phyloP scores from a whole-genome alignment of 805 yeast genomes.

The Metschnikowia proteae region DNA sequence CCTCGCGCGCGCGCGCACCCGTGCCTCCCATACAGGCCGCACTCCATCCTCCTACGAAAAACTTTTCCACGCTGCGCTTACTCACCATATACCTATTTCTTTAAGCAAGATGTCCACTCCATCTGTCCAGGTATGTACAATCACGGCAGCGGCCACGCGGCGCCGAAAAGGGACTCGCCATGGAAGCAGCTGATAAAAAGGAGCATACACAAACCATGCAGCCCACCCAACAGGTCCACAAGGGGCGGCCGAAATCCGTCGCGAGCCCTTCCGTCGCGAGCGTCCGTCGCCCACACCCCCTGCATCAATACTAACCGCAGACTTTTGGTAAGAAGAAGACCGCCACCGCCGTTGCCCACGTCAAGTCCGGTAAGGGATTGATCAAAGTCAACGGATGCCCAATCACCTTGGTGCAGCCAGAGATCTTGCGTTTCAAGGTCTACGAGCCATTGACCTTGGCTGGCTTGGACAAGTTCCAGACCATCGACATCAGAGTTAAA shows the following conservation, averaged over 20 bases:
- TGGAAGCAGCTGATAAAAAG: no score
- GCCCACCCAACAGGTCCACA: no score
- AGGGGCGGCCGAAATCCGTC: no score
- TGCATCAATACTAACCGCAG: conserved; percentile 39
- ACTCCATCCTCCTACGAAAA: conserved; percentile 9
- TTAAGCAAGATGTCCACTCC: conserved; percentile 62
- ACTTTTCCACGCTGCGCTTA: conserved; percentile 18
- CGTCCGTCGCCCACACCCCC: no score
- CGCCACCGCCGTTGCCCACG: conserved; percentile 99
- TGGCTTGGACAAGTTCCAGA: conserved; percentile 98
- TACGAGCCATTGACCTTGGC: conserved; percentile 98
- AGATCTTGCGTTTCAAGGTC: conserved; percentile 98
- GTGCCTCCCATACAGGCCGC: conserved; percentile 9
- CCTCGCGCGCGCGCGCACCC: conserved; percentile 2
- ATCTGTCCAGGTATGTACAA: conserved; percentile 80
- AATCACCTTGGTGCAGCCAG: conserved; percentile 98
- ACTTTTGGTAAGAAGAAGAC: conserved; percentile 99
- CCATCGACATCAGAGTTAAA: conserved; percentile 97
- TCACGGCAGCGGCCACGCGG: background rate
- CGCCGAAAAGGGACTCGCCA: background rate
- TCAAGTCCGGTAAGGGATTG: conserved; percentile 98
- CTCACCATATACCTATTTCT: conserved; percentile 39
- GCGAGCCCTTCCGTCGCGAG: no score
- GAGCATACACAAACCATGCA: no score
- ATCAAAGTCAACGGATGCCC: conserved; percentile 99